Evolutionary conservation across 495 filamentous ascomycete species (phyloP), one percentile per base, ranked within the genome.

Genomic region (Daldinia decipiens): DNA sequence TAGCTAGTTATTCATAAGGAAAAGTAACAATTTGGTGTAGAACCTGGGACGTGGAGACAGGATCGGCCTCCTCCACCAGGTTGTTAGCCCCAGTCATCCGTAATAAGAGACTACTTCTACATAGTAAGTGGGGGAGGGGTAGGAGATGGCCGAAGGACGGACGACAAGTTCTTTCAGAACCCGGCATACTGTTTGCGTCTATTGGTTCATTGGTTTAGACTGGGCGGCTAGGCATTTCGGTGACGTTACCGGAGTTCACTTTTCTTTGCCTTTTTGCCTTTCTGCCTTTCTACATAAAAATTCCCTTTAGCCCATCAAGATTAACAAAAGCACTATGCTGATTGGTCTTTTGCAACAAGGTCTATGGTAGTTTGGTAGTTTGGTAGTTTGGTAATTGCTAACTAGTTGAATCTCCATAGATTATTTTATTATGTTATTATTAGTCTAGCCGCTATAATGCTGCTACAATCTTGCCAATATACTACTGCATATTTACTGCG

Each of bases 111-210:
- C 36, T 57, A 24, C 24, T 59, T 27, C 55, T n/a, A 24, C 21
- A 24, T 24, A 24, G 21, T 68, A 77, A 70, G 75, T 75, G 73
- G 75, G 75, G 74, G 75, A 72, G 73, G 70, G 65, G 65, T 56
- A 66, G 67, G 59, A 69, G 62, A 66, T 65, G 70, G 73, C 75
- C 75, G 75, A 77, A 72, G 72, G 75, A 77, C 75, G 75, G 75
- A 74, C 67, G 66, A 67, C 50, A 43, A 45, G 57, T 73, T 19
- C 70, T 73, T 73, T 73, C 57, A 73, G 31, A 68, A 57, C 65
- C 70, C 65, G 56, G 56, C 51, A 36, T 65, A 54, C 67, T 74
- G 71, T 74, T 74, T 74, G 71, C 71, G 67, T 67, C 67, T 70
- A 74, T 74, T 74, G 71, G 67, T 63, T 62, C 67, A 70, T 74